Base-by-base conservation (phyloP, 331 rosid species). In the Arachis monticola region DNA sequence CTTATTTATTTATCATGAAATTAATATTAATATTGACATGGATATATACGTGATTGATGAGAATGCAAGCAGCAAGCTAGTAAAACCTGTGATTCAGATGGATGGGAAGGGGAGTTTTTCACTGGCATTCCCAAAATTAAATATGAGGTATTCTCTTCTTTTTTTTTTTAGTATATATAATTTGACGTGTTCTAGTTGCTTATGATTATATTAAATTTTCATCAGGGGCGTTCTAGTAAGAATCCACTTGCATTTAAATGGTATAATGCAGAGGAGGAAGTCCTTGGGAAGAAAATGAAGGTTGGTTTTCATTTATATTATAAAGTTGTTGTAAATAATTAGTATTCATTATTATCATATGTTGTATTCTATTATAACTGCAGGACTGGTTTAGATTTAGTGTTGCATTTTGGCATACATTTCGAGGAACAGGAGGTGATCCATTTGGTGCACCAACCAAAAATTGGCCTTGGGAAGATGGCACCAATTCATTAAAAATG, bases 371-470 rank as follows among this genome's bases (percentile, higher is more conserved):
- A n/a, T 79, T 73, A 59, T 64, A 53, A 67, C 30, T 46, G 72
- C 79, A 94, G 97, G 99, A 95, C 79, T 95, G 99, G 97, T 64
- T 95, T 77, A 85, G 97, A 82, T 95, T 95, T 78, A 95, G 99
- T 81, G 93, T 95, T 72, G 99, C 97, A 27, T 95, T 92, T 87
- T 95, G 99, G 99, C 97, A 94, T 75, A 95, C 99, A 74, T 92
- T 95, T 85, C 92, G 97, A 22, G 99, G 97, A 77, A 85, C 93
- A 22, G 97, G 99, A 10, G 93, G 81, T 60, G 99, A 95, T 14
- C 97, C 97, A 27, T 95, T 95, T 10, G 97, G 99, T 76, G 96
- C 97, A 9, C 85, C 88, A 27, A 92, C 97, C 51, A 95, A 95
- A 76, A 17, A 60, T 56, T 95, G 97, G 99, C 99, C 97, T 1